Conservation (phyloP, 2,329 filamentous ascomycete genomes). For the Cercospora sesami region DNA sequence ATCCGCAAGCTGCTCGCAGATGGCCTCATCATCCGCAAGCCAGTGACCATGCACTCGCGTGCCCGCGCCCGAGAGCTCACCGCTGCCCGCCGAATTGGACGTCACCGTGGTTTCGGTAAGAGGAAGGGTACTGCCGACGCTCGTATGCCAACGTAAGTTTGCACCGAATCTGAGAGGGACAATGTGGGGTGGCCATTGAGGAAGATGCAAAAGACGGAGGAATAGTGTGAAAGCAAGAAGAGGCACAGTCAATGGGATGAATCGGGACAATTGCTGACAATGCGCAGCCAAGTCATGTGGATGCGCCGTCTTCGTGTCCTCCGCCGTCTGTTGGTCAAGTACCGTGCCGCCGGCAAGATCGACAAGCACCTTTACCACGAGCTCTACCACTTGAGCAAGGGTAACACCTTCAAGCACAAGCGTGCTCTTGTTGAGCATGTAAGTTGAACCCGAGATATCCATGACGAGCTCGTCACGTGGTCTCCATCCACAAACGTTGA, state of each 20-base stretch:
- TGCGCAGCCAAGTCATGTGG: slow-evolving; percentile 87
- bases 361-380: slow-evolving; percentile 99
- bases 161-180: slow-evolving; percentile 3
- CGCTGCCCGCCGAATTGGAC: slow-evolving; percentile 88
- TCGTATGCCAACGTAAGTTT: slow-evolving; percentile 91
- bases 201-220: background rate
- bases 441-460: slow-evolving; percentile 54
- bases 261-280: slow-evolving; percentile 33
- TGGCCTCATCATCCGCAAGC: slow-evolving; percentile 99
- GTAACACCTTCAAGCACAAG: slow-evolving; percentile 99
- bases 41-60: slow-evolving; percentile 99
- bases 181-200: background rate
- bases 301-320: slow-evolving; percentile 99
- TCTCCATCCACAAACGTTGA: slow-evolving; percentile 10
- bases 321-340: slow-evolving; percentile 98
- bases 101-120: slow-evolving; percentile 99
- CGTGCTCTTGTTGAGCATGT: slow-evolving; percentile 99
- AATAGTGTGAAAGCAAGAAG: background rate
- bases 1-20: slow-evolving; percentile 99
- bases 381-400: slow-evolving; percentile 99
- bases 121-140: slow-evolving; percentile 99
- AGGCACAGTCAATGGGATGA: background rate
- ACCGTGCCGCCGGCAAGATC: slow-evolving; percentile 99
- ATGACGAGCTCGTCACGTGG: slow-evolving; percentile 41
- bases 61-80: slow-evolving; percentile 93